Evolutionary conservation across 176 grass and related monocot species (phyloP), one percentile per base, ranked within the genome.

Genomic region (Aegilops umbellulata): DNA sequence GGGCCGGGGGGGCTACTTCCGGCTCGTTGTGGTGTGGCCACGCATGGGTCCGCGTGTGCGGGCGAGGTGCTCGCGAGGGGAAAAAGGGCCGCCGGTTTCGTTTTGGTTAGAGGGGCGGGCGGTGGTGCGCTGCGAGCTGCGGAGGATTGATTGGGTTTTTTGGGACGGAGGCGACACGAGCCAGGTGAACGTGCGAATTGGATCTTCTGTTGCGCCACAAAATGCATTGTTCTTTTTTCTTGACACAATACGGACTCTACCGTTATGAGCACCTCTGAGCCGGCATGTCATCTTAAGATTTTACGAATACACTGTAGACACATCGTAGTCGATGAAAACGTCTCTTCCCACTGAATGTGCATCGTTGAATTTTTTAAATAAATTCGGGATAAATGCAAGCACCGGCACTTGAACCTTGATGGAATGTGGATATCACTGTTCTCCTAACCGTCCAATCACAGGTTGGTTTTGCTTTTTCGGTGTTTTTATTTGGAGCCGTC

Each of bases 21-120:
- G 77, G 38, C 76, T 47, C 22, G 63, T n/a, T 25, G 73, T 25
- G 69, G 82, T 49, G 77, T 77, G 82, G 85, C 81, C 36, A 75
- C 84, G 80, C 89, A 90, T 84, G 74, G 75, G 84, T 16, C 88
- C 88, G 69, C 82, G 53, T 25, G 57, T 31, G n/a, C 74, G 82
- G 19, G 30, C 49, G 72, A 69, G 70, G 63, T 53, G 10, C 13
- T 77, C 79, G 74, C 60, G 74, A 25, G 57, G 42, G 61, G 47
- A 8, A 17, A 76, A 51, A 16, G 38, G 24, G 72, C 0, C 7
- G 25, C 69, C 10, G 15, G 68, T 7, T 3, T 74, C 42, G 49
- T 1, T 6, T 9, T 31, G 24, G 23, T 19, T 58, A 25, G 30
- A 30, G 68, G 10, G 31, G 77, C 53, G 41, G 41, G 76, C 53